Base-by-base conservation (phyloP, 768 basidiomycete genomes). In the Leucocoprinus sp. region DNA sequence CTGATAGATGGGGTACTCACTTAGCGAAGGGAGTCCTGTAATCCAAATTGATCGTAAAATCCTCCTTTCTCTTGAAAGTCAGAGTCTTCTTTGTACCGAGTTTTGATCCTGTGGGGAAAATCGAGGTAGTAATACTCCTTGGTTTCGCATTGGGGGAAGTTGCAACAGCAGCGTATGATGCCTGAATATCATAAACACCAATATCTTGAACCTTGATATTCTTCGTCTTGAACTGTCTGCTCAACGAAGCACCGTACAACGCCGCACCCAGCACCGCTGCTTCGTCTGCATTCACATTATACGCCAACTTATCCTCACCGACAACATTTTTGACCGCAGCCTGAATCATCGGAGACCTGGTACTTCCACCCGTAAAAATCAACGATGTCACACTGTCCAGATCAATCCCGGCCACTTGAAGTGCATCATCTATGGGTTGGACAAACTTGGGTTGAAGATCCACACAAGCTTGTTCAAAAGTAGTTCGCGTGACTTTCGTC, bases 241-340 rank as follows among this genome's bases (percentile, higher is more conserved):
- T 91, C 21, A 93, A 74, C 18, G 79, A 73, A 3, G 96, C 95
- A 12, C 93, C 96, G 51, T 95, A 82, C 39, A 96, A 80, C 1
- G 88, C 95, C 18, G 95, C 93, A 34, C 84, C 92, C 35, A 99
- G 76, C 15, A 97, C 95, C 19, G 86, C 88, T 0, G 92, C 89
- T 65, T 99, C 96, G 59, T 98, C 96, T 0, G 95, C 84, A 60
- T 99, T 98, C 50, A 99, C 89, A 54, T 97, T 98, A 57, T 84
- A 72, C 4, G 95, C 90, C 47, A 98, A 84, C 63, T 88, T 90
- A 42, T 82, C 77, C 77, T 84, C 81, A 59, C 91, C 91, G 43
- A 93, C 85, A 22, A 80, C 72, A 4, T 71, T 69, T 55, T 77
- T 81, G 46, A 99, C 70, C 7, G 89, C 88, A 14, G 80, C 64